A percentile compares a stretch with the other conserved stretches of the same genome.
Conservation (phyloP, 2,329 filamentous ascomycete species). For the Pseudogymnoascus sp. region DNA sequence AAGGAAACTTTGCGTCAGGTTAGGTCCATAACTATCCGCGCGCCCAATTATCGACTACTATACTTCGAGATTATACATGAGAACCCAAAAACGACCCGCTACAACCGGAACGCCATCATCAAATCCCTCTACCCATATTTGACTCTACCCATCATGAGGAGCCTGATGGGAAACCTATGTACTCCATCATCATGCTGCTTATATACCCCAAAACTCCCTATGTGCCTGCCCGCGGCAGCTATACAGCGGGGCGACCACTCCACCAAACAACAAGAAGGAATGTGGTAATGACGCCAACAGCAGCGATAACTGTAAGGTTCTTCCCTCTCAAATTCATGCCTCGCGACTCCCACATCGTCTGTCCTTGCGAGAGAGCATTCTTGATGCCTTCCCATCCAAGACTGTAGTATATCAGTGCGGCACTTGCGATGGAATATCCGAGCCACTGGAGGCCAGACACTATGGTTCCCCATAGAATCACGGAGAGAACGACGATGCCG, state of each 20-base stretch:
- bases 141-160: background rate
- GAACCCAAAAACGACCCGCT: background rate
- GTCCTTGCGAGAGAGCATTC: background rate
- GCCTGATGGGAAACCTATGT: background rate
- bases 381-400: slow-evolving; percentile 10
- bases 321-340: background rate
- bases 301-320: background rate
- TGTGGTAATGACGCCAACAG: background rate
- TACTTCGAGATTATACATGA: slow-evolving; percentile 4
- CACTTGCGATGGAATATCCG: slow-evolving; percentile 8
- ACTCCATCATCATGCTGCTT: background rate
- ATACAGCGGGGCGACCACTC: background rate
- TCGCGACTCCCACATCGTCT: background rate
- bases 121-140: slow-evolving; percentile 5
- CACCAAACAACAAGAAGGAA: background rate
- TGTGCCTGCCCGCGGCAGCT: background rate
- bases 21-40: background rate
- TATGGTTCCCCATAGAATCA: slow-evolving; percentile 6
- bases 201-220: background rate
- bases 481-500: slow-evolving; percentile 4
- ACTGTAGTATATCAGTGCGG: slow-evolving; percentile 9
- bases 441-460: slow-evolving; percentile 5
- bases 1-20: background rate
- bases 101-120: background rate
- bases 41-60: background rate